phyloP scores from a whole-genome alignment of 306 rosid species.

The Cicer cuneatum region DNA sequence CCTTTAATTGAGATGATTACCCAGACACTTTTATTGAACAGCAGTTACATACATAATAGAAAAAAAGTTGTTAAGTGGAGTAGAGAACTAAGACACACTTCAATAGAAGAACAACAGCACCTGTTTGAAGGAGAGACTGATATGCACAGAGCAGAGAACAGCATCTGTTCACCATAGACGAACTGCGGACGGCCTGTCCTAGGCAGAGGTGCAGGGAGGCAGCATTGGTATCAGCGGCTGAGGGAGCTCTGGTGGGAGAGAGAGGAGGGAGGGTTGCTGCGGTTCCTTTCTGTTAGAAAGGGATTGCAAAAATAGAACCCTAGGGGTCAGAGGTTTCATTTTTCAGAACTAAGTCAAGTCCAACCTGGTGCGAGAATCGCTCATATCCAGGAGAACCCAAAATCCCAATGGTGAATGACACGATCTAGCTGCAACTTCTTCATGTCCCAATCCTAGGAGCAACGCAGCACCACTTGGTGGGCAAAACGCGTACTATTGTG shows the following conservation, averaged over 20 bases:
- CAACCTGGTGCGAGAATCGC: not conserved
- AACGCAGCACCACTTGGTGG: not conserved
- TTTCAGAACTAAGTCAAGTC: not conserved
- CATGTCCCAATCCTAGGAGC: not conserved
- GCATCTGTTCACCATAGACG: not conserved
- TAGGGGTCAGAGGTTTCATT: not conserved
- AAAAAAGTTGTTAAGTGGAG: not conserved
- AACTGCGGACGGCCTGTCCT: not conserved
- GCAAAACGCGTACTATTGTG: not conserved
- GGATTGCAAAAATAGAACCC: not conserved
- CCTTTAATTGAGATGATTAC: too few species aligned
- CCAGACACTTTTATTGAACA: not conserved
- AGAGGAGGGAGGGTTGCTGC: not conserved
- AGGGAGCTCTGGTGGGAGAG: not conserved
- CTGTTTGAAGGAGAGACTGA: not conserved
- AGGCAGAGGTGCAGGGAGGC: not conserved
- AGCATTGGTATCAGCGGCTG: not conserved
- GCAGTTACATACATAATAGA: not conserved
- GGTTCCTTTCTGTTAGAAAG: not conserved
- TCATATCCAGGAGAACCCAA: not conserved
- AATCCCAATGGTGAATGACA: not conserved
- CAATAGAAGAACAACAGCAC: not conserved
- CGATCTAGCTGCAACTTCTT: not conserved
- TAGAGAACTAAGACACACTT: too few species aligned
- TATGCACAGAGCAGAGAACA: not conserved